These are phyloP conservation scores for Alternaria arbusti DNA, from an alignment of 2,329 filamentous ascomycete genomes.

Conservation along the genomic window DNA sequence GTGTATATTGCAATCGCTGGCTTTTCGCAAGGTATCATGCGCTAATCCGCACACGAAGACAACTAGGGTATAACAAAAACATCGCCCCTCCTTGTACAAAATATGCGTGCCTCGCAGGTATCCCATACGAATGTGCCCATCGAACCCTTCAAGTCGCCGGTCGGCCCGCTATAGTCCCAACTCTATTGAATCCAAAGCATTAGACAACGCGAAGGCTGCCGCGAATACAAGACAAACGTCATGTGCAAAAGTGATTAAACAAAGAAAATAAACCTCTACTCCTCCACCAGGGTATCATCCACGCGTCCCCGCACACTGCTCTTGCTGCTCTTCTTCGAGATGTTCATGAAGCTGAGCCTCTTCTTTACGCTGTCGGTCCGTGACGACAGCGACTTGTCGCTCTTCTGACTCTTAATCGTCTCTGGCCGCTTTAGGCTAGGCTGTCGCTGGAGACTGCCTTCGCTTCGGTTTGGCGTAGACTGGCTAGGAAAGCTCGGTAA, in stretches of 20 bases:
- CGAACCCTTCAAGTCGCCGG: not conserved
- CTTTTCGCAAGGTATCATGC: slow-evolving; percentile 3
- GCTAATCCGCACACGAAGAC: slow-evolving; percentile 1
- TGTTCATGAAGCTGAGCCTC: slow-evolving; percentile 77
- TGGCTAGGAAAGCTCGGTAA: slow-evolving; percentile 30
- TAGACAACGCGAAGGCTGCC: slow-evolving; percentile 15
- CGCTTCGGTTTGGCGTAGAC: slow-evolving; percentile 23
- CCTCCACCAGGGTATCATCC: slow-evolving; percentile 43
- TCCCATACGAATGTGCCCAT: slow-evolving; percentile 6
- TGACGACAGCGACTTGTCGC: slow-evolving; percentile 50
- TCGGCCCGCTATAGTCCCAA: slow-evolving; percentile 1
- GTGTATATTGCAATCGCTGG: not conserved
- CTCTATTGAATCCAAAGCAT: slow-evolving; percentile 14
- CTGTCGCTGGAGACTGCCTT: slow-evolving; percentile 24
- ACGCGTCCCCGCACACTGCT: slow-evolving; percentile 49
- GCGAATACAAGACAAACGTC: slow-evolving; percentile 3
- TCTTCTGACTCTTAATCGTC: slow-evolving; percentile 50
- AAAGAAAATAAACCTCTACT: slow-evolving; percentile 24
- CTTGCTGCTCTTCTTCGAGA: slow-evolving; percentile 73
- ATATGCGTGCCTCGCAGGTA: slow-evolving; percentile 1
- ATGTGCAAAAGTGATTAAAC: not conserved
- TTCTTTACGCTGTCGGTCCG: slow-evolving; percentile 70
- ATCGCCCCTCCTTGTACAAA: slow-evolving; percentile 10
- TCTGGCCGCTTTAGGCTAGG: slow-evolving; percentile 28
- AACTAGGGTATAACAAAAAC: slow-evolving; percentile 22